Evolutionary conservation across 2,329 filamentous ascomycete species (phyloP).

Genomic region (Gnomoniopsis sp.): DNA sequence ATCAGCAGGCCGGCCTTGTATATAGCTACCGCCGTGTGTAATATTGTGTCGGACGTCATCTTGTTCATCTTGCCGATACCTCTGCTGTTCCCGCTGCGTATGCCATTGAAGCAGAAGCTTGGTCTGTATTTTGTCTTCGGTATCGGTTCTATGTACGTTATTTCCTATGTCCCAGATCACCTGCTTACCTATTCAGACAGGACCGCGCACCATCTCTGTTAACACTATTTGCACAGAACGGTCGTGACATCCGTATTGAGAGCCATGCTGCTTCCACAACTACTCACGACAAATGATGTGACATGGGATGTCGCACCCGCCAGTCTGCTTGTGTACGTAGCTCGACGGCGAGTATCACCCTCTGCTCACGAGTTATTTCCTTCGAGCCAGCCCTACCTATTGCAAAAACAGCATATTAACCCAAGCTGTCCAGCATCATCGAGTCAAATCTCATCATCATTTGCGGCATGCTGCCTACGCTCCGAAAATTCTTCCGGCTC

Average conservation of each 20-base stretch:
- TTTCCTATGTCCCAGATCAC: too few species aligned
- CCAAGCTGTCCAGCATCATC: constrained; percentile 28
- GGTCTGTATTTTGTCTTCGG: constrained; percentile 41
- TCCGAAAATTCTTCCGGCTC: constrained; percentile 37
- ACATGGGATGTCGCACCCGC: constrained; percentile 29
- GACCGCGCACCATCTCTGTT: too few species aligned
- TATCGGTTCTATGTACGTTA: constrained; percentile 10
- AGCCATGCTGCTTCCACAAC: constrained; percentile 24
- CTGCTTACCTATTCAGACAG: background rate
- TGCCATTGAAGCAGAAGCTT: constrained; percentile 44
- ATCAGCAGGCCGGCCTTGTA: constrained; percentile 45
- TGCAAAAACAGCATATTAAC: background rate
- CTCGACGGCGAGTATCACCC: too few species aligned
- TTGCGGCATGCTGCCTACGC: constrained; percentile 37
- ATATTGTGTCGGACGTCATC: constrained; percentile 44
- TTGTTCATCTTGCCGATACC: constrained; percentile 44
- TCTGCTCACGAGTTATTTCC: too few species aligned
- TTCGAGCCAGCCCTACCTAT: too few species aligned
- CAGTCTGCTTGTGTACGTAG: constrained; percentile 12
- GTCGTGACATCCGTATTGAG: constrained; percentile 31
- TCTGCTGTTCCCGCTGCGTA: constrained; percentile 41
- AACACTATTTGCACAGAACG: constrained; percentile 33
- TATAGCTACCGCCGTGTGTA: constrained; percentile 43
- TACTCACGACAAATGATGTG: constrained; percentile 25
- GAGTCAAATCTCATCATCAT: constrained; percentile 39